A percentile compares a stretch with the other conserved stretches of the same genome.
Conservation (phyloP, 2,329 filamentous ascomycete genomes). For the Thermothelomyces thermophilus region DNA sequence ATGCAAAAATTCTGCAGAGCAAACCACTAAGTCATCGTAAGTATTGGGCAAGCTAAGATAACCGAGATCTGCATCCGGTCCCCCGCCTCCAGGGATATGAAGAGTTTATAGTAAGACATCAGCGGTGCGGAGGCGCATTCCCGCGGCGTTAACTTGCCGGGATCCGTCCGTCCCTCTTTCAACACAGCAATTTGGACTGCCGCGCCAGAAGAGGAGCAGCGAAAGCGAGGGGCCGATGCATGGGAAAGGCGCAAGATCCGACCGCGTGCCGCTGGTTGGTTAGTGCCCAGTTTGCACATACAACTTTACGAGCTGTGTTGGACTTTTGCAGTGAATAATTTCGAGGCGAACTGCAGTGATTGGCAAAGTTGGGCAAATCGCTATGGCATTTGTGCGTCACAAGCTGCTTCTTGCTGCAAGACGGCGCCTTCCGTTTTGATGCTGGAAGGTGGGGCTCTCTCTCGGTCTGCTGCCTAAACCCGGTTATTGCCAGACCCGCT, state of each 20-base stretch:
- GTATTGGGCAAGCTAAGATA: not conserved
- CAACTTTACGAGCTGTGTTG: not conserved
- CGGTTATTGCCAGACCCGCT: constrained; percentile 3
- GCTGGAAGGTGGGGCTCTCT: not conserved
- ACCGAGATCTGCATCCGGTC: not conserved
- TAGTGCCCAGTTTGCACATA: too few species aligned
- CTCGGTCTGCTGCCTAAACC: not conserved
- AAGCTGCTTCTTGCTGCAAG: not conserved
- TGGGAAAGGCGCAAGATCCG: not conserved
- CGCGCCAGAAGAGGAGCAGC: too few species aligned
- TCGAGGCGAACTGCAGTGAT: not conserved
- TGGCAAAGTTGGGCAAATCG: not conserved
- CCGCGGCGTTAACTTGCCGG: not conserved
- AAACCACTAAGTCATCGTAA: not conserved
- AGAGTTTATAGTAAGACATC: not conserved
- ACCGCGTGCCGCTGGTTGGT: not conserved
- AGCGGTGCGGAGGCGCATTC: not conserved
- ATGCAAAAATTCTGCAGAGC: constrained; percentile 2
- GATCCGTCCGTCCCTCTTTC: too few species aligned
- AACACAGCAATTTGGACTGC: too few species aligned
- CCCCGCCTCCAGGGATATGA: not conserved
- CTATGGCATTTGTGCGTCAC: not conserved
- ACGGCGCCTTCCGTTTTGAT: not conserved
- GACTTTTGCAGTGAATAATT: too few species aligned
- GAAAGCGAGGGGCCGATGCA: not conserved